Evolutionary conservation across 176 grass and related monocot genomes (phyloP), one percentile per base, ranked within the genome.

Genomic region (Leersia perrieri): DNA sequence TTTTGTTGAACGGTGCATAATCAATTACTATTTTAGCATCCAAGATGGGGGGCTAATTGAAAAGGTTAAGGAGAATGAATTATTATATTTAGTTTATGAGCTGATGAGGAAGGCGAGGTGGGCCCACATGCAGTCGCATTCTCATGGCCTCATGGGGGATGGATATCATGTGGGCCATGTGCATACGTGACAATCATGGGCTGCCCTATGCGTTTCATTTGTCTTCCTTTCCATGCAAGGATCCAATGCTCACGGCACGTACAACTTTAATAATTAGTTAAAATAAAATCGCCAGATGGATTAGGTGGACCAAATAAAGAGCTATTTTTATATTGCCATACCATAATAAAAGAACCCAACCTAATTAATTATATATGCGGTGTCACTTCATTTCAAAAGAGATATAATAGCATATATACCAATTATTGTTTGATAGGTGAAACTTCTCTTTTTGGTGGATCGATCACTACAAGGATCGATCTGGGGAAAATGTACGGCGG

Each of bases 151-250:
- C 35, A 38, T 10, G 53, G 53, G 51, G 22, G 11, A 58, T 58
- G 22, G 53, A 23, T 73, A 64, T 31, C 40, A 57, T 42, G 86
- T 77, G 80, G 73, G 86, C 58, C 86, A 78, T 14, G 66, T 82
- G 85, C 39, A 70, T 70, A 33, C 14, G 41, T 66, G 33, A 23
- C 11, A 40, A 71, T 77, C 79, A 87, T 77, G 58, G 39, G 11
- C n/a, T 15, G 23, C 6, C 12, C 35, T 10, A 8, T 12, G 45
- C 5, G 41, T n/a, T 26, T 29, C 25, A 40, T 45, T 74, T 39
- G 53, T 36, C 79, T 77, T 82, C 7, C 65, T 77, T 82, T 10
- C 65, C 65, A 70, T 82, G 79, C 65, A 82, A 70, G 85, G 63
- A 82, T 82, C 78, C 79, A 77, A 77, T 71, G 79, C 11, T 51